These are phyloP conservation scores for Rhizopogon roseolus DNA, from an alignment of 768 basidiomycete species.

Conservation along the genomic window DNA sequence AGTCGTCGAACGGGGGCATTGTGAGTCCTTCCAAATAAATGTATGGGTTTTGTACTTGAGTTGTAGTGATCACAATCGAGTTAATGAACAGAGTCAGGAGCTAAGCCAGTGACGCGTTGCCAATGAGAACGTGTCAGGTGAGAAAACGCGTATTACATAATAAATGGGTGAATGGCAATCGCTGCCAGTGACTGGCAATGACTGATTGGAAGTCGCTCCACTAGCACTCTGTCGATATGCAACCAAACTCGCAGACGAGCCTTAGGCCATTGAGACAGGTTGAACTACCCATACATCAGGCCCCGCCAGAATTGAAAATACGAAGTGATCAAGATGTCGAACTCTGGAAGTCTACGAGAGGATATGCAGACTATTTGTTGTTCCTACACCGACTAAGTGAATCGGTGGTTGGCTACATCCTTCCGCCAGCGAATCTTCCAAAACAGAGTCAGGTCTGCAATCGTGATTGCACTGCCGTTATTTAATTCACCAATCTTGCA, in stretches of 20 bases:
- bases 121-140: slow-evolving; percentile 3
- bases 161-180: neutral
- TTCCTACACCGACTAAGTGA: slow-evolving; percentile 78
- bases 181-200: neutral
- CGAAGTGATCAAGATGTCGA: slow-evolving; percentile 68
- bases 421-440: slow-evolving; percentile 36
- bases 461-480: neutral
- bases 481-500: slow-evolving; percentile 17
- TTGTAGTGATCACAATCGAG: too few species aligned
- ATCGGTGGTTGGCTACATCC: slow-evolving; percentile 61
- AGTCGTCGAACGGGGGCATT: slow-evolving; percentile 75
- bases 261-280: slow-evolving; percentile 30
- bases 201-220: neutral
- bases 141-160: slow-evolving; percentile 22
- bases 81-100: slow-evolving; percentile 4
- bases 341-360: slow-evolving; percentile 64
- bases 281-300: slow-evolving; percentile 14
- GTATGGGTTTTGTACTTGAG: neutral
- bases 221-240: slow-evolving; percentile 7
- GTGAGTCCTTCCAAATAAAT: neutral
- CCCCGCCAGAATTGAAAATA: slow-evolving; percentile 50
- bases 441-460: slow-evolving; percentile 19
- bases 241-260: neutral
- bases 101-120: slow-evolving; percentile 1
- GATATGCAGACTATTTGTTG: slow-evolving; percentile 68